phyloP scores from a whole-genome alignment of 2,329 filamentous ascomycete genomes.

The Stagonosporopsis cucurbitacearum region DNA sequence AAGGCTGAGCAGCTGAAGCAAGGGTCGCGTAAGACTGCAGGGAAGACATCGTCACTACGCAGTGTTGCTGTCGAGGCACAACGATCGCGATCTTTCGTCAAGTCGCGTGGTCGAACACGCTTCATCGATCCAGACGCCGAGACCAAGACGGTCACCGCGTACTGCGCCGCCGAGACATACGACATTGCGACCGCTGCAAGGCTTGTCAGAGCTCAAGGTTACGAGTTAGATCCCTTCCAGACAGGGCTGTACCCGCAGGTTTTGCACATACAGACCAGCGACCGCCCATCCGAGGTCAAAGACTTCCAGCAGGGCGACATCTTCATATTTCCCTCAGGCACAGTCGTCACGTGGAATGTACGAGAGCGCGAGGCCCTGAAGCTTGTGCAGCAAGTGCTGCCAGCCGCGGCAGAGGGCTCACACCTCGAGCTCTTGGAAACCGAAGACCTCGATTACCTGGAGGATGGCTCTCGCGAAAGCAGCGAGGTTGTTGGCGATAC shows the following conservation, averaged over 20 bases:
- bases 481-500: constrained; percentile 86
- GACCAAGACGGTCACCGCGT: constrained; percentile 65
- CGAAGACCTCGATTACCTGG: constrained; percentile 86
- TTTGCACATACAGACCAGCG: constrained; percentile 62
- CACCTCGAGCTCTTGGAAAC: constrained; percentile 77
- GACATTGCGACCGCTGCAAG: constrained; percentile 64
- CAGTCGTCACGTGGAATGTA: constrained; percentile 89
- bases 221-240: constrained; percentile 66
- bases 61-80: constrained; percentile 88
- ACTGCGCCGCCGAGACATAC: constrained; percentile 72
- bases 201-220: constrained; percentile 64
- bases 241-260: constrained; percentile 71
- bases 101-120: constrained; percentile 52
- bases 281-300: constrained; percentile 49
- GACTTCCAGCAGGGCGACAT: constrained; percentile 74
- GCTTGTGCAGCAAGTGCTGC: constrained; percentile 67
- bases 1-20: constrained; percentile 30
- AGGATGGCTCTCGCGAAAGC: constrained; percentile 74
- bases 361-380: constrained; percentile 71
- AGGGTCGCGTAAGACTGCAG: constrained; percentile 36
- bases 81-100: constrained; percentile 61
- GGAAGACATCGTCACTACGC: constrained; percentile 68
- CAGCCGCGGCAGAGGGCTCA: constrained; percentile 76
- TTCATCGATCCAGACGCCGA: constrained; percentile 56
- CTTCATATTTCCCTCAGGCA: constrained; percentile 94